Percentiles rank a stretch among this genome's conserved stretches.
phyloP scores from a whole-genome alignment of 2,329 filamentous ascomycete species.

The Cytospora mali region DNA sequence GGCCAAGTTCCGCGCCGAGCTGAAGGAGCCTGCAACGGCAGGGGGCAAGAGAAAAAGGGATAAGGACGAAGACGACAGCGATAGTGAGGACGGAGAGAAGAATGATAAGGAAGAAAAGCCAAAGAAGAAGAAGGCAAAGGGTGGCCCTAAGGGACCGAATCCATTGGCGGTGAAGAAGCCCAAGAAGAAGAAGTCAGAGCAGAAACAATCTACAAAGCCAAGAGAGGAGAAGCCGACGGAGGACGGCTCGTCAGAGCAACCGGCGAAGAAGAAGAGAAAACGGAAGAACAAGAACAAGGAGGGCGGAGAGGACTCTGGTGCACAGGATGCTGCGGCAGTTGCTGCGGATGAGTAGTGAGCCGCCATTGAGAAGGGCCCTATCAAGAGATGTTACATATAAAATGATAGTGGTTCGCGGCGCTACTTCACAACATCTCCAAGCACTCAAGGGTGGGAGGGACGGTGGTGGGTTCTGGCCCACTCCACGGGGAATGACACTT shows the following conservation, averaged over 20 bases:
- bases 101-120: slow-evolving; percentile 33
- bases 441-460: neutral
- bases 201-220: slow-evolving; percentile 13
- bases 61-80: slow-evolving; percentile 41
- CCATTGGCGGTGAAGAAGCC: slow-evolving; percentile 40
- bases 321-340: slow-evolving; percentile 3
- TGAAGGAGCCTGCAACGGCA: slow-evolving; percentile 48
- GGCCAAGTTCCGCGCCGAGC: slow-evolving; percentile 71
- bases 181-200: slow-evolving; percentile 35
- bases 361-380: too few species aligned
- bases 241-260: slow-evolving; percentile 32
- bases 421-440: neutral
- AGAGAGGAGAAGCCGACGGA: slow-evolving; percentile 27
- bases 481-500: neutral
- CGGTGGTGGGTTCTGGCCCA: neutral
- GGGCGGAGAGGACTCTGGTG: neutral
- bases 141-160: slow-evolving; percentile 39
- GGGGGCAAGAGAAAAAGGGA: slow-evolving; percentile 55
- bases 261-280: slow-evolving; percentile 42
- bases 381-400: neutral
- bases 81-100: slow-evolving; percentile 37
- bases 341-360: slow-evolving; percentile 10
- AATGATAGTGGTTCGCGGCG: neutral
- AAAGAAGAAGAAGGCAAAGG: slow-evolving; percentile 39
- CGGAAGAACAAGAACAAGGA: slow-evolving; percentile 38